phyloP scores from a whole-genome alignment of 768 basidiomycete genomes.

The Kwoniella sp. region DNA sequence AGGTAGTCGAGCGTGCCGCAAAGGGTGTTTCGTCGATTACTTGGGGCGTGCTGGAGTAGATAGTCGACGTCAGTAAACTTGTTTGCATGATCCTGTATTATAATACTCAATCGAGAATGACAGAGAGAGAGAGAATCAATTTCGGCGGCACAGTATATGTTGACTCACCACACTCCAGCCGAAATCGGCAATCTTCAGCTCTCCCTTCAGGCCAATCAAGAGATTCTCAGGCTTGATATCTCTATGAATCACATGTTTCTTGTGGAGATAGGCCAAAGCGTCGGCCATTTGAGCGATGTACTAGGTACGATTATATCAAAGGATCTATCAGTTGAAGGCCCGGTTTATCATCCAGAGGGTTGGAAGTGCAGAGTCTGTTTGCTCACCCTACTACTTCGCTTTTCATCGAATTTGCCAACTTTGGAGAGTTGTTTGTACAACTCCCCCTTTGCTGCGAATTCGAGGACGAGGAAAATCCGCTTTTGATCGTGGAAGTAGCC shows the following conservation, averaged over 20 bases:
- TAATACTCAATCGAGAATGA: too few species aligned
- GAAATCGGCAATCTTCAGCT: slow-evolving; percentile 97
- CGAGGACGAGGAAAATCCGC: slow-evolving; percentile 96
- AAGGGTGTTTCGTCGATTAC: slow-evolving; percentile 79
- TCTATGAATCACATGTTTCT: slow-evolving; percentile 95
- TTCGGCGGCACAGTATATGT: too few species aligned
- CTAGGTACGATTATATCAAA: slow-evolving; percentile 52
- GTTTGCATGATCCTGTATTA: too few species aligned
- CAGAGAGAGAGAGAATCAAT: too few species aligned
- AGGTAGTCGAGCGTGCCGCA: slow-evolving; percentile 97
- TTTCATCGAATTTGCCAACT: slow-evolving; percentile 82
- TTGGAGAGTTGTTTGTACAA: slow-evolving; percentile 93
- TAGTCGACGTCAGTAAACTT: too few species aligned
- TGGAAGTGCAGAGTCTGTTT: neutral
- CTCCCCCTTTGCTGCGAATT: slow-evolving; percentile 96
- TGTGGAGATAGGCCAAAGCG: slow-evolving; percentile 85
- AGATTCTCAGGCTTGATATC: slow-evolving; percentile 99
- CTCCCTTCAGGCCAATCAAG: slow-evolving; percentile 79
- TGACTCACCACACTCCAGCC: slow-evolving; percentile 73
- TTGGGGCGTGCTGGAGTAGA: slow-evolving; percentile 69
- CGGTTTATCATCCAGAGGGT: too few species aligned
- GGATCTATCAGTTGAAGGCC: too few species aligned
- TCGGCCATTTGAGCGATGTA: slow-evolving; percentile 99
- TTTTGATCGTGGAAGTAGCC: slow-evolving; percentile 98
- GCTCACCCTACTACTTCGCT: slow-evolving; percentile 67